A percentile compares a stretch with the other conserved stretches of the same genome.
Conservation (phyloP, 805 yeast species). For the Spathaspora girioi region DNA sequence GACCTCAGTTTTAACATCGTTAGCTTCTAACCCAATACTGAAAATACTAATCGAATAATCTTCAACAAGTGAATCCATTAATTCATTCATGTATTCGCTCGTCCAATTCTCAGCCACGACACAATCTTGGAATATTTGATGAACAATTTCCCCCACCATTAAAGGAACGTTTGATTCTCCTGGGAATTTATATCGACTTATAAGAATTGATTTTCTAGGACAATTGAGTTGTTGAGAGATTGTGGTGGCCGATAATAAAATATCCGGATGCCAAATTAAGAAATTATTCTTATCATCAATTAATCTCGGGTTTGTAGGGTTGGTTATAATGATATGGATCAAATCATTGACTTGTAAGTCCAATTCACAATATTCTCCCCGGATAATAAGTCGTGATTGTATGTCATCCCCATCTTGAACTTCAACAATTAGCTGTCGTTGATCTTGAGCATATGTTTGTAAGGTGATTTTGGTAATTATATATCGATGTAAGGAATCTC, state of each 20-base stretch:
- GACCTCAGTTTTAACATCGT: slow-evolving; percentile 42
- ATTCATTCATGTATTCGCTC: slow-evolving; percentile 31
- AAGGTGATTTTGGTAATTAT: slow-evolving; percentile 36
- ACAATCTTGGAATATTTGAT: slow-evolving; percentile 66
- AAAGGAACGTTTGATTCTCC: slow-evolving; percentile 65
- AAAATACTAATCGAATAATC: slow-evolving; percentile 48
- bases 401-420: slow-evolving; percentile 40
- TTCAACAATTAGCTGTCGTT: slow-evolving; percentile 51
- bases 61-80: slow-evolving; percentile 40
- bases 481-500: slow-evolving; percentile 44
- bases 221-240: slow-evolving; percentile 77
- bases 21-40: slow-evolving; percentile 48
- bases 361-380: slow-evolving; percentile 60
- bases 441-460: slow-evolving; percentile 10
- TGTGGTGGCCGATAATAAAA: slow-evolving; percentile 74
- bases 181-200: slow-evolving; percentile 52
- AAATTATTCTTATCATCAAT: slow-evolving; percentile 58
- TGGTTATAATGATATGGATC: slow-evolving; percentile 55
- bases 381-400: slow-evolving; percentile 42
- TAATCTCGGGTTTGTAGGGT: slow-evolving; percentile 32
- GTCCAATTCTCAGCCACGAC: slow-evolving; percentile 36
- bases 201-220: slow-evolving; percentile 63
- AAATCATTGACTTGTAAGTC: slow-evolving; percentile 51
- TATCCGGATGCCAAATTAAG: slow-evolving; percentile 82
- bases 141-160: slow-evolving; percentile 80